Percentiles rank a stretch among this genome's conserved stretches.
phyloP scores from a whole-genome alignment of 139 green algal species.

The Chlorella sorokiniana region DNA sequence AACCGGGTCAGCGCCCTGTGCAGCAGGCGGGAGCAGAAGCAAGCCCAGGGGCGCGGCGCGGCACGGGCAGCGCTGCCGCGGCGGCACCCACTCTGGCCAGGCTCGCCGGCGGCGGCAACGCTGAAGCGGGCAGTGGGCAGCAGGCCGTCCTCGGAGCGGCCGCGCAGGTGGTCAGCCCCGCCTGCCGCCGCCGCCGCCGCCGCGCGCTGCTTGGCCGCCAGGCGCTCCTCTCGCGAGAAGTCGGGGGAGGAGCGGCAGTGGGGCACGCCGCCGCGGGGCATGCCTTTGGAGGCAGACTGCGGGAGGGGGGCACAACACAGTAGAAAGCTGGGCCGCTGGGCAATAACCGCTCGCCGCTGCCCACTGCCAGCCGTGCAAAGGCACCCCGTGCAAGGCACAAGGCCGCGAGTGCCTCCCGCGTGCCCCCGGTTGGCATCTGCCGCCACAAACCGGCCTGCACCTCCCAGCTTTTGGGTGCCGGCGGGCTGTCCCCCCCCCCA shows the following conservation, averaged over 20 bases:
- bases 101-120: neutral
- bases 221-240: constrained; percentile 6
- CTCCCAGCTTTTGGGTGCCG: neutral
- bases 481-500: neutral
- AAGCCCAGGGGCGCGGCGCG: no score
- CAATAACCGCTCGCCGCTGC: no score
- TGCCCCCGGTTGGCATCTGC: no score
- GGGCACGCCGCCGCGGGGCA: neutral
- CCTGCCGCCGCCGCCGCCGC: neutral
- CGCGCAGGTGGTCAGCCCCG: constrained; percentile 14
- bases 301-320: neutral
- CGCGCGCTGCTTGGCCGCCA: neutral
- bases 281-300: constrained; percentile 8
- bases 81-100: no score
- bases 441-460: no score
- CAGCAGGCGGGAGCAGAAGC: neutral
- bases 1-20: neutral
- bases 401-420: no score
- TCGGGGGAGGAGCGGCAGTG: constrained; percentile 38
- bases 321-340: neutral
- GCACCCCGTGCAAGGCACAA: no score
- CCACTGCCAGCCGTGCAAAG: no score
- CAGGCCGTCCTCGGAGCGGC: neutral
- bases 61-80: no score
- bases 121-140: neutral